phyloP scores from a whole-genome alignment of 2,329 filamentous ascomycete genomes.

The Diplodia corticola region DNA sequence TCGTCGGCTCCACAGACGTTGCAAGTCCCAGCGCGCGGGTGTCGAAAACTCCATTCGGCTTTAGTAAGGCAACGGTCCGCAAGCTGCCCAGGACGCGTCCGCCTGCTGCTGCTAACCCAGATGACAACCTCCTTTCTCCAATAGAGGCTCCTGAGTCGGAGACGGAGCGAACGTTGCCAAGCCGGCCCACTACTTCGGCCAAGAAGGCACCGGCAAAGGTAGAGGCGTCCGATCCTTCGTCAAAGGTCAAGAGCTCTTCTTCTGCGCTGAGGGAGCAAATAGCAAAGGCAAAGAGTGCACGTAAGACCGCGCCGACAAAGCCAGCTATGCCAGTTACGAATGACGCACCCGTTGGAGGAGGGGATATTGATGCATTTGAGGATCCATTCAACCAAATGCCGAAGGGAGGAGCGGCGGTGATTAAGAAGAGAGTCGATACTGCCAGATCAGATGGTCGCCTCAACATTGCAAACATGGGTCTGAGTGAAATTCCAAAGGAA shows the following conservation, averaged over 20 bases:
- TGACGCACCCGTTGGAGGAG: conserved; percentile 31
- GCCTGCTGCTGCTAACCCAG: conserved; percentile 38
- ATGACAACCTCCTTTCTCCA: conserved; percentile 27
- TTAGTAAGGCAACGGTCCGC: conserved; percentile 39
- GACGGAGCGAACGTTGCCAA: not conserved
- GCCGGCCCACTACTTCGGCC: conserved; percentile 6
- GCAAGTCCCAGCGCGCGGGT: conserved; percentile 27
- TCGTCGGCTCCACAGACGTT: not conserved
- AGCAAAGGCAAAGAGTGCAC: conserved; percentile 85
- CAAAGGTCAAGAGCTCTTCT: conserved; percentile 67
- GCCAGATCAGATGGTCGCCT: conserved; percentile 78
- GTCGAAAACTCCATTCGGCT: conserved; percentile 30
- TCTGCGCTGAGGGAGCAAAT: conserved; percentile 84
- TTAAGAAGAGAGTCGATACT: conserved; percentile 70
- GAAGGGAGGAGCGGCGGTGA: conserved; percentile 64
- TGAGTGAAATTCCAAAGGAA: conserved; percentile 77
- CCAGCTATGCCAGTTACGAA: conserved; percentile 4
- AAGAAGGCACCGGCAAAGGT: conserved; percentile 27
- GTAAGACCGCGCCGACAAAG: conserved; percentile 37
- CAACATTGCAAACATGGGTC: conserved; percentile 81
- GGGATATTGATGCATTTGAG: conserved; percentile 57
- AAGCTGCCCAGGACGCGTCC: conserved; percentile 34
- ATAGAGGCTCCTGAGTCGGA: not conserved
- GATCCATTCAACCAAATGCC: conserved; percentile 72
- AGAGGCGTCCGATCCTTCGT: conserved; percentile 36